A percentile compares a stretch with the other conserved stretches of the same genome.
phyloP scores from a whole-genome alignment of 2,329 filamentous ascomycete species.

The Diaporthe sp. region DNA sequence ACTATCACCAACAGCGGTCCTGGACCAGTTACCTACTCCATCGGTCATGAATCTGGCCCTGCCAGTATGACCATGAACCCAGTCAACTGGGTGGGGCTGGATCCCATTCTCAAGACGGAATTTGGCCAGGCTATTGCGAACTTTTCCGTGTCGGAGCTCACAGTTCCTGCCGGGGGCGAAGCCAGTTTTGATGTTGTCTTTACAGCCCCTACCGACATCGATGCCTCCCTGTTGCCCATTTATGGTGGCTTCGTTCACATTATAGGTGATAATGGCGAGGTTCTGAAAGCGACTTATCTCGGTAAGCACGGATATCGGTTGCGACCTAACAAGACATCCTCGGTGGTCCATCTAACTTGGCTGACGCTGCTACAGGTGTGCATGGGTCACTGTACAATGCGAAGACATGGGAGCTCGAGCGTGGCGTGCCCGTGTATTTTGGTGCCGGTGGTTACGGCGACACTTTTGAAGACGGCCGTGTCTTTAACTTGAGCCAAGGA shows the following conservation, averaged over 20 bases:
- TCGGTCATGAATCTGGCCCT: constrained; percentile 50
- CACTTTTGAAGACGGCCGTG: background rate
- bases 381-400: background rate
- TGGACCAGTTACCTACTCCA: constrained; percentile 47
- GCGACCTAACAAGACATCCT: too few relatives aligned
- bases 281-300: constrained; percentile 13
- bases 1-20: background rate
- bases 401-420: constrained; percentile 12
- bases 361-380: background rate
- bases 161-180: background rate
- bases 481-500: constrained; percentile 4
- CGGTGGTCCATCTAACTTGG: background rate
- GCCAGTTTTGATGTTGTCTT: background rate
- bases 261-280: constrained; percentile 5
- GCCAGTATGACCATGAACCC: constrained; percentile 50
- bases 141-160: background rate
- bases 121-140: background rate
- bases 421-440: background rate
- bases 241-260: constrained; percentile 10
- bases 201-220: background rate
- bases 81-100: constrained; percentile 40
- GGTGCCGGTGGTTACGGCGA: constrained; percentile 9
- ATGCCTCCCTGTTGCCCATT: background rate
- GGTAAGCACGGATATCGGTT: background rate
- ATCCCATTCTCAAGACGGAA: constrained; percentile 38